Conservation (phyloP, 208 protist genomes). For the Trypanosoma caninum region DNA sequence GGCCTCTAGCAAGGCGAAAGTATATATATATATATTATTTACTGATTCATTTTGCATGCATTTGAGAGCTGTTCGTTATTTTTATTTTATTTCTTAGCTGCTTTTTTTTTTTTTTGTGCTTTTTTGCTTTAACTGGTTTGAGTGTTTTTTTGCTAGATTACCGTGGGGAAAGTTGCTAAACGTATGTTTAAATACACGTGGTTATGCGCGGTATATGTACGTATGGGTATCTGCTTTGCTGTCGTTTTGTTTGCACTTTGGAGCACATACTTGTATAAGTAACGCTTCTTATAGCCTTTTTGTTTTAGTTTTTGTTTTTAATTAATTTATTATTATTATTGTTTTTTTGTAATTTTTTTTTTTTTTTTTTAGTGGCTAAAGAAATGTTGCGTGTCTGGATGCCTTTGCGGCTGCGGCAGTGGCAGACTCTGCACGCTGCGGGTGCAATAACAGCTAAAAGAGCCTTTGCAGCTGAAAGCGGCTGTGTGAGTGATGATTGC, state of each 20-base stretch:
- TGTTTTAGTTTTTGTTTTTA: slow-evolving; percentile 21
- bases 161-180: neutral
- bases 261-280: neutral
- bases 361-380: neutral
- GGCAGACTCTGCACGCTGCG: neutral
- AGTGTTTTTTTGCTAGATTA: neutral
- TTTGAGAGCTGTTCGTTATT: slow-evolving; percentile 7
- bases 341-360: slow-evolving; percentile 1
- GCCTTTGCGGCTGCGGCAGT: neutral
- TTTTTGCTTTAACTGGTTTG: neutral
- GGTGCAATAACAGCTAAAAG: no score
- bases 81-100: neutral
- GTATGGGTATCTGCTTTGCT: no score
- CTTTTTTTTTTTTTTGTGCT: slow-evolving; percentile 14
- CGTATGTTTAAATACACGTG: no score
- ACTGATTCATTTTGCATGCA: slow-evolving; percentile 1
- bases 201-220: no score
- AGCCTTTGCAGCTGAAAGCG: no score
- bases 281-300: neutral
- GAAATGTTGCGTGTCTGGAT: slow-evolving; percentile 15
- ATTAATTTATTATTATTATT: slow-evolving; percentile 1
- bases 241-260: no score
- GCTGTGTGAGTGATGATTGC: no score
- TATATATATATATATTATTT: no score
- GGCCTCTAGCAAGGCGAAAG: no score